Conservation (phyloP, 2,329 filamentous ascomycete genomes). For the Ambrosiella xylebori region DNA sequence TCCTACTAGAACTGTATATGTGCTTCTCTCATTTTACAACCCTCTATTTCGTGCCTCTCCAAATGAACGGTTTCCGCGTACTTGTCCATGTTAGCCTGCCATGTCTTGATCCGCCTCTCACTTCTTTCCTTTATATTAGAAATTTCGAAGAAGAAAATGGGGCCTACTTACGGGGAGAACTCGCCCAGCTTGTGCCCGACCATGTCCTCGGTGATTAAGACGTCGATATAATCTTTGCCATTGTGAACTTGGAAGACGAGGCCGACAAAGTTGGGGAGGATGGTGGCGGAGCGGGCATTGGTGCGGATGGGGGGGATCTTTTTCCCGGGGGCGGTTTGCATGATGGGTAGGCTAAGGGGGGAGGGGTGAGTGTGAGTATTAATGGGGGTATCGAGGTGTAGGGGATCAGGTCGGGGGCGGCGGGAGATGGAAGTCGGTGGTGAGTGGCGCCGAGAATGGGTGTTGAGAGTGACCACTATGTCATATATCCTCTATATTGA, state of each 20-base stretch:
- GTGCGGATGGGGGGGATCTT: constrained; percentile 60
- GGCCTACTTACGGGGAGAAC: constrained; percentile 58
- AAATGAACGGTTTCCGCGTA: constrained; percentile 42
- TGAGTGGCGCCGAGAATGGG: background rate
- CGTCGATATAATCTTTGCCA: constrained; percentile 69
- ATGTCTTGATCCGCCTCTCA: background rate
- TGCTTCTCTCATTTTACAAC: background rate
- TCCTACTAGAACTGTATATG: background rate
- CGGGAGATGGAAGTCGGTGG: constrained; percentile 2
- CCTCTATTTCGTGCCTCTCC: constrained; percentile 23
- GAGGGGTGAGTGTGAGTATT: background rate
- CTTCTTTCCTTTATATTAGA: no score
- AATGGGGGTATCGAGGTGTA: background rate
- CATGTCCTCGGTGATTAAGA: constrained; percentile 85
- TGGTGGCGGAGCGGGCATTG: constrained; percentile 72
- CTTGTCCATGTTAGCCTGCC: constrained; percentile 15
- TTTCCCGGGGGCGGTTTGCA: constrained; percentile 41
- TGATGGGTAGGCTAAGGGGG: constrained; percentile 41
- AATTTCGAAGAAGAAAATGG: no score
- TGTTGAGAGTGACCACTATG: background rate
- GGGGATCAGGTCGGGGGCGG: constrained; percentile 5
- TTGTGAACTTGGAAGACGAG: constrained; percentile 83
- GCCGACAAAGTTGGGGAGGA: constrained; percentile 82
- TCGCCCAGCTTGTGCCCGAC: constrained; percentile 89
- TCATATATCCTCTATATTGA: no score